Conservation (phyloP, 2,329 filamentous ascomycete species). For the Cytospora paraplurivora region DNA sequence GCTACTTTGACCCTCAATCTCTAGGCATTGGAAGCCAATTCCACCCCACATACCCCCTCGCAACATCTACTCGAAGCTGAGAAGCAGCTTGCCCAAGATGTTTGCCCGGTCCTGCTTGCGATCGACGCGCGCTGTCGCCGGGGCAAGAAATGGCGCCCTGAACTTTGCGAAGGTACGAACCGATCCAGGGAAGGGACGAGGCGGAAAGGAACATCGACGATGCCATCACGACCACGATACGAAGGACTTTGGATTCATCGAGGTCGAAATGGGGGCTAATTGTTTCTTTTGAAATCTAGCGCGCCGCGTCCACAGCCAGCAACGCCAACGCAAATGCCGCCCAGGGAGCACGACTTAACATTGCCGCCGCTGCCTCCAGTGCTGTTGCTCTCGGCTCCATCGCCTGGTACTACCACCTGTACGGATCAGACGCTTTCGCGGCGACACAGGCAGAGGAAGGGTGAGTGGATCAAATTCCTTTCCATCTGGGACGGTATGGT, state of each 20-base stretch:
- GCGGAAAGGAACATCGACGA: conserved; percentile 2
- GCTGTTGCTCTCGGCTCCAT: conserved; percentile 84
- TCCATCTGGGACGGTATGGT: background rate
- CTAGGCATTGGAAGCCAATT: conserved; percentile 43
- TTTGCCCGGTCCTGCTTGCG: conserved; percentile 91
- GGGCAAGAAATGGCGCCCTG: conserved; percentile 72
- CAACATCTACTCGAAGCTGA: conserved; percentile 40
- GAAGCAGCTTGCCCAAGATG: conserved; percentile 67
- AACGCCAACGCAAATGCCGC: conserved; percentile 72
- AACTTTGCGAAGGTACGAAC: conserved; percentile 69
- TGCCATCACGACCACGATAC: background rate
- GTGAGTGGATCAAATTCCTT: conserved; percentile 62
- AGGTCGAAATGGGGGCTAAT: conserved; percentile 18
- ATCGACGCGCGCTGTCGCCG: conserved; percentile 82
- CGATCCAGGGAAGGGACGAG: conserved; percentile 13
- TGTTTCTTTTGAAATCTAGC: conserved; percentile 43
- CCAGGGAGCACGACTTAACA: conserved; percentile 69
- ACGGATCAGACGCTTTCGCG: conserved; percentile 83
- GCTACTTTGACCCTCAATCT: conserved; percentile 33
- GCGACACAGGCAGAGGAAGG: conserved; percentile 96
- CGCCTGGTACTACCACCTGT: conserved; percentile 97
- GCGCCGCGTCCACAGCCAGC: conserved; percentile 71
- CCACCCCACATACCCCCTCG: conserved; percentile 39
- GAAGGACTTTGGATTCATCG: conserved; percentile 13
- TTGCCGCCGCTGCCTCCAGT: conserved; percentile 84